Evolutionary conservation across 345 rosid species (phyloP), one percentile per base, ranked within the genome.

Genomic region (Salix koriyanagi): DNA sequence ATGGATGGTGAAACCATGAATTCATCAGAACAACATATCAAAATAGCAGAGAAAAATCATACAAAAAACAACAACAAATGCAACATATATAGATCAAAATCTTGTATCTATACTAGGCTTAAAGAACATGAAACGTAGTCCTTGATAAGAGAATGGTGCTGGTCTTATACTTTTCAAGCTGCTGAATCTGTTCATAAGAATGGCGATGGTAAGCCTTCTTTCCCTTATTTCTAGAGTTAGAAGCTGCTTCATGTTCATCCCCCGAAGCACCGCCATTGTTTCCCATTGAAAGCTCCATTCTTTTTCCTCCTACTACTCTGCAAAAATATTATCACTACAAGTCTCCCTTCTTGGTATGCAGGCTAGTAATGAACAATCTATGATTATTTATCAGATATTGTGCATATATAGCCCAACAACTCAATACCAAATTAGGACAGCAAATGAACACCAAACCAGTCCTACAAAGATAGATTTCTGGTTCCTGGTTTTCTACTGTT

Each of bases 161-260:
- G 4, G 11, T 30, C 69, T 54, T 84, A 32, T 70, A 90, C 96
- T 81, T 74, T 87, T 93, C 94, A 16, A 91, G 96, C 34, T 4
- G 50, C 23, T 84, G 83, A 46, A 84, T 88, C 67, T 93, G 94
- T 0, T 79, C 69, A 70, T 82, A 1, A n/a, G 84, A 78, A 58
- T 91, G 97, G 61, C 97, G 94, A 77, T 80, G 88, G 69, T 79
- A 81, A 1, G n/a, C 39, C 73, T 75, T 86, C 52, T 83, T 84
- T 28, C 52, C 83, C 60, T 23, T n/a, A 56, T 56, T 80, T 66
- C 42, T 7, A 37, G 80, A 48, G 61, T 65, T 42, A 0, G 76
- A 74, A 71, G 73, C 12, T 21, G 73, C 12, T 21, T 71, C 79
- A 42, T 84, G 86, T 32, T 86, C 91, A 68, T 85, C 87, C 68